These are phyloP conservation scores for Musa troglodytarum DNA, from an alignment of 176 grass and related monocot species.

Conservation along the genomic window DNA sequence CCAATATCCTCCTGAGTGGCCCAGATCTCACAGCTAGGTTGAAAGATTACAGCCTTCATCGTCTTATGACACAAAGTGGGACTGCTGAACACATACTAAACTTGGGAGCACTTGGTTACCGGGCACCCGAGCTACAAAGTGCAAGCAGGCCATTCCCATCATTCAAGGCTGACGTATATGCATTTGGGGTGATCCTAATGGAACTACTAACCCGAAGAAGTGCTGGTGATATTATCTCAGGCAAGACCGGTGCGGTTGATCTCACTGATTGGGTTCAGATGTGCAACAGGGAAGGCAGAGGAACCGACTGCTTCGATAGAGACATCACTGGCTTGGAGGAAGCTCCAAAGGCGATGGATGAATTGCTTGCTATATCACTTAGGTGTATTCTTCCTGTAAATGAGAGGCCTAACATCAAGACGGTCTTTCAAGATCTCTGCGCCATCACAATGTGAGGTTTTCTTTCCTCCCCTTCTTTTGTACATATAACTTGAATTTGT, in stretches of 20 bases:
- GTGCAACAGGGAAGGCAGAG: constrained; percentile 92
- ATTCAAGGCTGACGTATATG: constrained; percentile 81
- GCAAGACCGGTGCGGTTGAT: constrained; percentile 76
- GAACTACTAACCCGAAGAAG: constrained; percentile 89
- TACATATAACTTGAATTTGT: constrained; percentile 54
- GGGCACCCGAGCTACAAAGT: constrained; percentile 64
- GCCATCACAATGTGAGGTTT: constrained; percentile 81
- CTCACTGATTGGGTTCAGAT: constrained; percentile 98
- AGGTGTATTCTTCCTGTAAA: constrained; percentile 89
- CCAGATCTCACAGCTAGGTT: constrained; percentile 82
- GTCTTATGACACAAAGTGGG: constrained; percentile 65
- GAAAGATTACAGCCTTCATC: constrained; percentile 68
- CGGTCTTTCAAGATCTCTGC: constrained; percentile 67
- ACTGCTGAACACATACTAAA: constrained; percentile 81
- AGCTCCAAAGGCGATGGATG: constrained; percentile 74
- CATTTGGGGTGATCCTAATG: constrained; percentile 75
- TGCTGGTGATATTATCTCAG: constrained; percentile 93
- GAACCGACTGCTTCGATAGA: constrained; percentile 85
- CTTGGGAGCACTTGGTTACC: constrained; percentile 71
- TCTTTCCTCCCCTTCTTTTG: constrained; percentile 30
- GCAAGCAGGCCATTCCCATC: constrained; percentile 45
- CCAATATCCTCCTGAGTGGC: constrained; percentile 84
- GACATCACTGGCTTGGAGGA: constrained; percentile 94
- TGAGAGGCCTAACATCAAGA: constrained; percentile 97
- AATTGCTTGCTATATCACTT: constrained; percentile 69